phyloP scores from a whole-genome alignment of 1,284 basidiomycete genomes.

The Trametes versicolor region DNA sequence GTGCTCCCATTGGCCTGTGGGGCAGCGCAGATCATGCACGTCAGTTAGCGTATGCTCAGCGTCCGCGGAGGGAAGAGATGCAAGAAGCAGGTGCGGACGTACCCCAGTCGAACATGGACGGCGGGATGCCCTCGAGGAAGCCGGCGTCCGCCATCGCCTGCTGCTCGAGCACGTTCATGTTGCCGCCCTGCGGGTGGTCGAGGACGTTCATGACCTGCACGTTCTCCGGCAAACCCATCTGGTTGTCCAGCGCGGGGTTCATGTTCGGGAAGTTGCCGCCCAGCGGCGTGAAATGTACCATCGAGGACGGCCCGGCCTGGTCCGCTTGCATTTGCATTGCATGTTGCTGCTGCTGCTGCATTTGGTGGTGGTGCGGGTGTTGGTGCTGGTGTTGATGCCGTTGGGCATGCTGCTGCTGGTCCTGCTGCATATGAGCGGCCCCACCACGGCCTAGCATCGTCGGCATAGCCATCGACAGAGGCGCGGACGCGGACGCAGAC shows the following conservation, averaged over 20 bases:
- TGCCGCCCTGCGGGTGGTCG: constrained; percentile 63
- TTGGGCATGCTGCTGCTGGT: constrained; percentile 19
- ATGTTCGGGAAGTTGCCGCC: constrained; percentile 56
- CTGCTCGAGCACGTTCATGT: constrained; percentile 64
- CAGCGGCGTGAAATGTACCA: constrained; percentile 68
- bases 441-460: constrained; percentile 33
- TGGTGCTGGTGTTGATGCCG: constrained; percentile 22
- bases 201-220: constrained; percentile 82
- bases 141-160: constrained; percentile 74
- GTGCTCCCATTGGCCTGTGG: constrained; percentile 78
- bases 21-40: neutral
- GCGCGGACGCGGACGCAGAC: constrained; percentile 7
- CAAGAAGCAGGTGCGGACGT: constrained; percentile 43
- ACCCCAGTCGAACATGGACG: constrained; percentile 92
- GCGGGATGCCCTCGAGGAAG: constrained; percentile 83
- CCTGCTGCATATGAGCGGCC: constrained; percentile 16
- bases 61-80: neutral
- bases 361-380: constrained; percentile 1
- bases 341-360: constrained; percentile 26
- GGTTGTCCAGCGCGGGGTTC: constrained; percentile 62
- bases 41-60: neutral
- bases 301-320: constrained; percentile 37
- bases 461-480: constrained; percentile 12
- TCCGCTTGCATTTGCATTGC: constrained; percentile 28
- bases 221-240: constrained; percentile 51